Conservation (phyloP, 140 eudicot genomes). For the Flaveria floridana region DNA sequence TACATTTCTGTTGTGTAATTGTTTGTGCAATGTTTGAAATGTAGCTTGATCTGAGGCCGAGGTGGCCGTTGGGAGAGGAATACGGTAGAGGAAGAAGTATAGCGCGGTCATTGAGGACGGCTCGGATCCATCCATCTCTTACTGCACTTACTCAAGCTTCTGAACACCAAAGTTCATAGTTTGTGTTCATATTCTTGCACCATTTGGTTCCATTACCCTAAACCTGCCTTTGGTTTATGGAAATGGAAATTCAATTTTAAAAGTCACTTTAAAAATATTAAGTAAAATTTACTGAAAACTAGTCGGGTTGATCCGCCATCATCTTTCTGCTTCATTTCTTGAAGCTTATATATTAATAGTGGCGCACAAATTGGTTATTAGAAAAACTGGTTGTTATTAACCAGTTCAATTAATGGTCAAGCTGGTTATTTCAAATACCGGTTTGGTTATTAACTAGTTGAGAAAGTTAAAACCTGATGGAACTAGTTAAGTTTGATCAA, state of each 20-base stretch:
- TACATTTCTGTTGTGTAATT: not conserved
- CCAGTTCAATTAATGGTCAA: too few species aligned
- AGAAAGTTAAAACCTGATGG: too few species aligned
- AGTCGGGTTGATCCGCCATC: too few species aligned
- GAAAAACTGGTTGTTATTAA: too few species aligned
- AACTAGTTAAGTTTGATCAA: too few species aligned
- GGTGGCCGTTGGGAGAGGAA: slow-evolving; percentile 98
- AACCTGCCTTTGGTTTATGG: not conserved
- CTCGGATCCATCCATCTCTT: slow-evolving; percentile 91
- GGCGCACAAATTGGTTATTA: too few species aligned
- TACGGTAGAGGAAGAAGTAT: slow-evolving; percentile 80
- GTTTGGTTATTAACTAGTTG: too few species aligned
- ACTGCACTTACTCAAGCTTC: slow-evolving; percentile 83
- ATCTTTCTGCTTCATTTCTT: too few species aligned
- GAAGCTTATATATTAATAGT: too few species aligned
- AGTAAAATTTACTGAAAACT: not conserved
- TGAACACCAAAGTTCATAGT: slow-evolving; percentile 33
- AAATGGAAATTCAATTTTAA: not conserved
- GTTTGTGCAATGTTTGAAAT: slow-evolving; percentile 16
- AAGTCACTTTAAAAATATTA: not conserved
- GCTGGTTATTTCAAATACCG: too few species aligned
- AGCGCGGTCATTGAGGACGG: slow-evolving; percentile 76
- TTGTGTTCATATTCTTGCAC: not conserved
- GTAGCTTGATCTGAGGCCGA: slow-evolving; percentile 89
- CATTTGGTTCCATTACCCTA: not conserved